These are phyloP conservation scores for Capronia epimyces DNA, from an alignment of 2,329 filamentous ascomycete species.

Conservation along the genomic window DNA sequence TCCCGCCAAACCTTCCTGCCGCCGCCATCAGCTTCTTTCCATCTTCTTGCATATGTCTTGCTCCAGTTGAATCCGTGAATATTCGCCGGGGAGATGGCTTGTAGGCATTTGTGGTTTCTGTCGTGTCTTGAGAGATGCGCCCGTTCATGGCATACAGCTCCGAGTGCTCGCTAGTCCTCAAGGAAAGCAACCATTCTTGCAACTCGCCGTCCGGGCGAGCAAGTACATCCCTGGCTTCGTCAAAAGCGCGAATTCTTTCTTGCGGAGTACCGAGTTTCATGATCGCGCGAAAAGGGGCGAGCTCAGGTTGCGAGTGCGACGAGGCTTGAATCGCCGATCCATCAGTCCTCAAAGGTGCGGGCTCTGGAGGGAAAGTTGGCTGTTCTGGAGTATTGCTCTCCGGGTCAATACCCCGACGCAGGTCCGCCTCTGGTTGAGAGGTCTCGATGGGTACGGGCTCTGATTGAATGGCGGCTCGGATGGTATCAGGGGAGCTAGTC, in stretches of 20 bases:
- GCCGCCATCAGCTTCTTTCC: conserved; percentile 84
- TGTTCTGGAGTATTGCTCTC: conserved; percentile 1
- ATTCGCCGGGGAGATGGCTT: conserved; percentile 17
- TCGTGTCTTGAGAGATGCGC: conserved; percentile 14
- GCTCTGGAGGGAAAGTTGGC: not conserved
- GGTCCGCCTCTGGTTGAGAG: not conserved
- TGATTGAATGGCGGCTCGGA: conserved; percentile 4
- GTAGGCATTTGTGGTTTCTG: conserved; percentile 8
- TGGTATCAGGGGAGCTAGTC: conserved; percentile 16
- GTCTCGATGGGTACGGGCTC: not conserved
- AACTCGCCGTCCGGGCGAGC: conserved; percentile 69
- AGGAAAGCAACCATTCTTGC: conserved; percentile 49
- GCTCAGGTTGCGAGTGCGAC: not conserved
- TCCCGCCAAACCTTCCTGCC: conserved; percentile 65
- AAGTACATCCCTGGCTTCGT: conserved; percentile 66
- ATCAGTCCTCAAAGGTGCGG: not conserved
- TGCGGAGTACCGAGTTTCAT: conserved; percentile 59
- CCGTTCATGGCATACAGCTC: conserved; percentile 39
- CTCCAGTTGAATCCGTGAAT: conserved; percentile 21
- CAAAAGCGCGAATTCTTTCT: conserved; percentile 69
- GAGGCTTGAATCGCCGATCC: not conserved
- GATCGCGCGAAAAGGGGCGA: conserved; percentile 66
- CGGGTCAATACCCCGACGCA: not conserved
- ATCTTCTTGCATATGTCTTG: conserved; percentile 66
- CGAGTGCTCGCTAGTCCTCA: conserved; percentile 49